Base-by-base conservation (phyloP, 257 asterid genomes). In the Nicotiana attenuata region DNA sequence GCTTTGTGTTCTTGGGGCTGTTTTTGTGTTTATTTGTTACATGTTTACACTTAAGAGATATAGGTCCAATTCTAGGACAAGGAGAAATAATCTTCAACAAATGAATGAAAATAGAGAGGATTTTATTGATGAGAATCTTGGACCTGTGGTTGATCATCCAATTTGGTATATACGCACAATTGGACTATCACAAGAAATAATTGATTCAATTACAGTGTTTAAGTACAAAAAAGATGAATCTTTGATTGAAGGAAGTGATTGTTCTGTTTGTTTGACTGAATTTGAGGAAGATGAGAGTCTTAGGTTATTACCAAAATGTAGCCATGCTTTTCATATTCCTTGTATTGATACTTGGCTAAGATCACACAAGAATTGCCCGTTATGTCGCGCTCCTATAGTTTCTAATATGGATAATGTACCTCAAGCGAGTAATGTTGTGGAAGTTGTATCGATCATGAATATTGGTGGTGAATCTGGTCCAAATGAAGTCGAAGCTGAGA, bases 321-420 rank as follows among this genome's bases (percentile, higher is more conserved):
- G 90, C 84, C 98, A 95, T 63, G 96, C 97, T 75, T 95, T 95
- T 84, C 98, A 95, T 68, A 55, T 86, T 10, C 52, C 60, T 29
- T 95, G 98, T 78, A 90, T 95, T 26, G 98, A 95, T 81, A 90
- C 92, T 17, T 95, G 98, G 98, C 35, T 95, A 5, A 84, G 91
- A 22, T 90, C 97, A 9, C 98, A 95, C 78, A 86, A 83, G 85
- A 95, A 87, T 71, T 95, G 98, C 77, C 98, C 97, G 0, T 78
- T 95, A 19, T 93, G 98, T 73, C 97, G 98, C 0, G 91, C 98
- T 10, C 95, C 97, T 2, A 26, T 94, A 7, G 53, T 87, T 19
- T 22, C 28, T 31, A 78, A 52, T 3, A 35, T 2, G 5, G 52
- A 28, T 19, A 47, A 1, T 73, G 3, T 7, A 3, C 66, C 29